Conservation (phyloP, 257 asterid species). For the Verbena officinalis region DNA sequence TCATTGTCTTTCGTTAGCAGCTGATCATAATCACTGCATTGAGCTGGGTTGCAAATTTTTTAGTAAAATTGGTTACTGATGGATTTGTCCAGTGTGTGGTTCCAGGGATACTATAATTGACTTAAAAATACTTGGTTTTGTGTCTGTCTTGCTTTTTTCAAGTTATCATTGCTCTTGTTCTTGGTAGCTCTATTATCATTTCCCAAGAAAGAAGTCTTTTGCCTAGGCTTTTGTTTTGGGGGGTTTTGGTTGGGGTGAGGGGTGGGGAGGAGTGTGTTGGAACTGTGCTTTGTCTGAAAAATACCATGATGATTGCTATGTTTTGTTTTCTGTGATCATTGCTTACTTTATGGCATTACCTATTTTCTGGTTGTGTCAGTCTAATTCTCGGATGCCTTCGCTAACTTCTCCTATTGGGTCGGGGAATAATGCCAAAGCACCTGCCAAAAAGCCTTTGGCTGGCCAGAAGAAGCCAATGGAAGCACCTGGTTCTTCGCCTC, state of each 20-base stretch:
- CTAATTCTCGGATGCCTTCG: constrained; percentile 57
- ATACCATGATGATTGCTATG: no score
- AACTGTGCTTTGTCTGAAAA: background rate
- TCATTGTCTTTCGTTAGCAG: background rate
- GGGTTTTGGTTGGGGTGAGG: no score
- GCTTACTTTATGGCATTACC: constrained; percentile 11
- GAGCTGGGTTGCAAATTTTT: constrained; percentile 4
- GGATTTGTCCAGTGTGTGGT: constrained; percentile 6
- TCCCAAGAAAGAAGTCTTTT: background rate
- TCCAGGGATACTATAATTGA: background rate
- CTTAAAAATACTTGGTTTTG: background rate
- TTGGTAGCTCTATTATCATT: constrained; percentile 15
- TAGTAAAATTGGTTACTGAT: background rate
- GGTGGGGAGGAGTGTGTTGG: no score
- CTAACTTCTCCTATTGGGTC: constrained; percentile 47
- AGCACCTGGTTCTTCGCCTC: constrained; percentile 81
- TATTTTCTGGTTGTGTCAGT: constrained; percentile 41
- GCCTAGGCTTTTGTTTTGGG: no score
- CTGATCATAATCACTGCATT: constrained; percentile 10
- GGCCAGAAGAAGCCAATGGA: constrained; percentile 92
- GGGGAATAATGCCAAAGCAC: constrained; percentile 59
- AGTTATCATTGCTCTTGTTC: background rate
- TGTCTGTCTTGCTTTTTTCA: background rate
- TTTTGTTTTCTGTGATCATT: background rate
- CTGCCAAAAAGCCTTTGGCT: constrained; percentile 58